A percentile compares a stretch with the other conserved stretches of the same genome.
Evolutionary conservation across 306 rosid genomes (phyloP).

Genomic region (Trifolium subterraneum): DNA sequence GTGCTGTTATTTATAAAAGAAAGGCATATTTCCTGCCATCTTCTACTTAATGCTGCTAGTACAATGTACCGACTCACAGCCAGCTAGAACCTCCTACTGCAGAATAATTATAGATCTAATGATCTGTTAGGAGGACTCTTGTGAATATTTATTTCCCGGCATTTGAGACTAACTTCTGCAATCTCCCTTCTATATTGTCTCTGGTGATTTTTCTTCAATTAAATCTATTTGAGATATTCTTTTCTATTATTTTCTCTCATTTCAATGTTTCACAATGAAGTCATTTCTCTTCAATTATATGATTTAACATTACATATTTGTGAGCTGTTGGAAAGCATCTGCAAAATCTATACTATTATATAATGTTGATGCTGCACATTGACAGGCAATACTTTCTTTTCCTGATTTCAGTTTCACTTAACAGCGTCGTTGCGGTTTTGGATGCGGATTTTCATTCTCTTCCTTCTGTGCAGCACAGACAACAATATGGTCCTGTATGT

Average conservation of each 20-base stretch:
- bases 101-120: conserved; percentile 11
- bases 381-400: conserved; percentile 42
- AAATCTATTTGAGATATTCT: neutral
- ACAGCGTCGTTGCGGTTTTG: conserved; percentile 95
- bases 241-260: neutral
- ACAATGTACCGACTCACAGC: neutral
- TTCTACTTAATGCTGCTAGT: neutral
- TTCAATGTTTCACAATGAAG: conserved; percentile 12
- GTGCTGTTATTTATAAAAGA: neutral
- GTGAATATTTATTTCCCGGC: neutral
- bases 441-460: conserved; percentile 99
- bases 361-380: conserved; percentile 28
- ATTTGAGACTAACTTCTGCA: neutral
- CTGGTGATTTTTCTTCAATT: neutral
- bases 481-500: conserved; percentile 98
- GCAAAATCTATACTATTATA: conserved; percentile 13
- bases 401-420: conserved; percentile 82
- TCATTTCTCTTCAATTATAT: neutral
- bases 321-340: conserved; percentile 19
- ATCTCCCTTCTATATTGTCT: neutral
- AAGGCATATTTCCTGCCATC: neutral
- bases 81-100: neutral
- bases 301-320: conserved; percentile 19
- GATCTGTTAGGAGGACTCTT: neutral
- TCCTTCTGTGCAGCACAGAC: conserved; percentile 92